These are phyloP conservation scores for Sclerotinia borealis DNA, from an alignment of 2,329 filamentous ascomycete species.

Conservation along the genomic window DNA sequence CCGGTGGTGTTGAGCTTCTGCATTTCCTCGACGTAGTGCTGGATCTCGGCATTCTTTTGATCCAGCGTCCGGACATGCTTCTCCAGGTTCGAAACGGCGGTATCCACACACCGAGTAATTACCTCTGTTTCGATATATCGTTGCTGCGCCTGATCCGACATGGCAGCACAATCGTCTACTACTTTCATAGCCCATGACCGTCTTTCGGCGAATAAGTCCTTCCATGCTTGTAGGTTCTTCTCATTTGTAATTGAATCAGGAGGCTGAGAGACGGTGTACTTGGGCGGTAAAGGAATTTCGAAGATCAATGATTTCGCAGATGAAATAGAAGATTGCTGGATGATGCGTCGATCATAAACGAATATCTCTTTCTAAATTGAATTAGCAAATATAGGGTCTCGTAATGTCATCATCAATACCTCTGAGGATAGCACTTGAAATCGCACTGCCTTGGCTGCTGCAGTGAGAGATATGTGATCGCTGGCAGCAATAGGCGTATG, in stretches of 20 bases:
- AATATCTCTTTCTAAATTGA: conserved; percentile 71
- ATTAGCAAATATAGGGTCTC: conserved; percentile 18
- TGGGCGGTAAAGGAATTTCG: conserved; percentile 47
- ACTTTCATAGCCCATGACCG: conserved; percentile 72
- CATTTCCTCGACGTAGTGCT: conserved; percentile 63
- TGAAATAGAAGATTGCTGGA: conserved; percentile 48
- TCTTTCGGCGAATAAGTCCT: conserved; percentile 74
- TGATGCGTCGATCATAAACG: conserved; percentile 79
- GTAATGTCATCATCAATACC: conserved; percentile 41
- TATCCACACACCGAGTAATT: conserved; percentile 73
- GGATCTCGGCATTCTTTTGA: conserved; percentile 63
- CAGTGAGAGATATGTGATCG: conserved; percentile 82
- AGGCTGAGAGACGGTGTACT: conserved; percentile 55
- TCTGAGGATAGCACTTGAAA: conserved; percentile 70
- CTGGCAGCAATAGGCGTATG: conserved; percentile 67
- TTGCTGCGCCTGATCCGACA: conserved; percentile 56
- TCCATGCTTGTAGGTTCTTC: conserved; percentile 81
- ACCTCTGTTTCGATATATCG: conserved; percentile 68
- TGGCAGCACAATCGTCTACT: conserved; percentile 60
- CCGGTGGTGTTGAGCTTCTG: conserved; percentile 63
- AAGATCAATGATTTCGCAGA: conserved; percentile 39
- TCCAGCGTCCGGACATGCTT: conserved; percentile 67
- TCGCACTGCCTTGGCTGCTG: conserved; percentile 51
- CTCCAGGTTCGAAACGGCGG: conserved; percentile 80
- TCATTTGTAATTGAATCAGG: conserved; percentile 81